Evolutionary conservation across 345 rosid species (phyloP).

Genomic region (Eucalyptus brandiana): DNA sequence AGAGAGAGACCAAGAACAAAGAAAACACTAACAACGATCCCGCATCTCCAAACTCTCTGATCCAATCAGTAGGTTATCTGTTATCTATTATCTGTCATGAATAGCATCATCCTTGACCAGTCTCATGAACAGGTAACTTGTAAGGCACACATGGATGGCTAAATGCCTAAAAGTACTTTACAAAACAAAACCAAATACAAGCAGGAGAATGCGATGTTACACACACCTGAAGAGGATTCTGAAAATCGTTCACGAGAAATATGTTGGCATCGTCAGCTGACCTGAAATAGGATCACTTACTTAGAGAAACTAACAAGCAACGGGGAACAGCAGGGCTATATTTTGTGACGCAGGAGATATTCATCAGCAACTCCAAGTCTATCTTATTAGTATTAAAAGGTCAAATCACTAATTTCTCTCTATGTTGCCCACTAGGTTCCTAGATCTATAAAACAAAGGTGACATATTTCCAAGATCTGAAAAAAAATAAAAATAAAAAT

Average conservation of each 20-base stretch:
- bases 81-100: not conserved
- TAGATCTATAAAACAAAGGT: not conserved
- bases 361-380: not conserved
- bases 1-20: not conserved
- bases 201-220: not conserved
- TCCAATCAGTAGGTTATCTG: not conserved
- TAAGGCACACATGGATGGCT: not conserved
- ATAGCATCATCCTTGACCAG: not conserved
- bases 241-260: constrained; percentile 80
- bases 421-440: not conserved
- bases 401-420: not conserved
- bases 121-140: not conserved
- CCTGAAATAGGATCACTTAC: constrained; percentile 27
- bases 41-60: not conserved
- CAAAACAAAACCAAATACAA: not conserved
- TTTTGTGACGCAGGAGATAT: not conserved
- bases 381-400: not conserved
- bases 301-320: not conserved
- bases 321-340: not conserved
- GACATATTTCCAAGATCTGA: not conserved
- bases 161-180: not conserved
- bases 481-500: too few species aligned
- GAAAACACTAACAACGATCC: not conserved
- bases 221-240: constrained; percentile 80
- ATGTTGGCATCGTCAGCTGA: constrained; percentile 87